Evolutionary conservation across 345 rosid genomes (phyloP), one percentile per base, ranked within the genome.

Genomic region (Brassica rapa): DNA sequence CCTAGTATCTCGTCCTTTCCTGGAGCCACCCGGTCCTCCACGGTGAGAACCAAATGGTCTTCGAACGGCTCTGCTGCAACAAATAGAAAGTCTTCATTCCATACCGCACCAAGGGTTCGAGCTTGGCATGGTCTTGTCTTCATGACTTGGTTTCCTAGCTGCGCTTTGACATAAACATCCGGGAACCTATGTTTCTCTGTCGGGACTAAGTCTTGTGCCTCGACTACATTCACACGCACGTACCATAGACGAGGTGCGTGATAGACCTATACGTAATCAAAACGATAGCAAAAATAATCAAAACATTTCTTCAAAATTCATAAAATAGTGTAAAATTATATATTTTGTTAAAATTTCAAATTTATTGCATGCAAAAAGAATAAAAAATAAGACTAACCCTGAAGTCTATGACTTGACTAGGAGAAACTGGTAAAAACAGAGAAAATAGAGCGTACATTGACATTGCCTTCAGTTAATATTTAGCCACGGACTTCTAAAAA

Each of bases 31-130:
- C 98, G 83, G 64, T 96, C 97, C 73, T 89, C 99, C n/a, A 93
- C 96, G 0, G 90, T 82, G 37, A 96, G 84, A 59, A 90, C 78
- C 79, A 96, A 81, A 79, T 82, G 91, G 79, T 96, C 99, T 84
- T 93, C 98, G 72, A 93, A 90, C 1, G 98, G 96, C 77, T 93
- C 99, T 2, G 99, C 90, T 4, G 86, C 94, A 62, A 96, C 97
- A 81, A 95, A 90, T 81, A 91, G 73, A 74, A 96, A 90, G 82
- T 96, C 99, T 84, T 96, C 99, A 23, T 96, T 93, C 99, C 99
- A 96, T 39, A 91, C 77, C 1, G 99, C 92, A 70, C 88, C 93
- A 66, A 93, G 82, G 61, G 87, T 84, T 65, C 89, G 85, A 64
- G 91, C 93, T 61, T 88, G 98, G 75, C 92, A 88, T 7, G 90